Conservation (phyloP, 2,329 filamentous ascomycete species). For the Chrysosphaeria jannelii region DNA sequence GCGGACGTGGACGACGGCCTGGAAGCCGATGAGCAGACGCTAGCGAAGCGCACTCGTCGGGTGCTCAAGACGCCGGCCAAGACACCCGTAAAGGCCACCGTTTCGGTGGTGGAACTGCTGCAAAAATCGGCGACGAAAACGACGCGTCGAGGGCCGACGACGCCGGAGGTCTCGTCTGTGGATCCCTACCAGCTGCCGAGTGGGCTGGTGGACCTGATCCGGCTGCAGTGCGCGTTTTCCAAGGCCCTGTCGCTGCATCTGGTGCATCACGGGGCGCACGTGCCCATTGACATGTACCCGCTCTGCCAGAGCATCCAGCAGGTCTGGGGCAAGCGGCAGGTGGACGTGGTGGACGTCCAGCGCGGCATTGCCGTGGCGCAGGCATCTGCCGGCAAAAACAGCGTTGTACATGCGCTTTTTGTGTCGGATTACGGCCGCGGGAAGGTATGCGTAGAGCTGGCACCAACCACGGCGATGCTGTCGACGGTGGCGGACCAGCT, state of each 20-base stretch:
- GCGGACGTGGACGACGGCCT: slow-evolving; percentile 1
- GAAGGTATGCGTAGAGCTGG: slow-evolving; percentile 24
- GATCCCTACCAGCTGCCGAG: slow-evolving; percentile 15
- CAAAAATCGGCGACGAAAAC: slow-evolving; percentile 2
- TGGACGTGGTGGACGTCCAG: slow-evolving; percentile 33
- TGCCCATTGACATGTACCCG: slow-evolving; percentile 30
- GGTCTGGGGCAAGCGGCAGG: slow-evolving; percentile 41
- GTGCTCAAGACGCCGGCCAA: background rate
- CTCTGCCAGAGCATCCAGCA: slow-evolving; percentile 31
- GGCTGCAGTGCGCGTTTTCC: slow-evolving; percentile 34
- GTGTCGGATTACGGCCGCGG: slow-evolving; percentile 13
- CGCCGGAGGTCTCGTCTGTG: slow-evolving; percentile 4
- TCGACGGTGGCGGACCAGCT: slow-evolving; percentile 14
- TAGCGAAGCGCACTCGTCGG: slow-evolving; percentile 3
- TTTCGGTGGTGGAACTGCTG: slow-evolving; percentile 5
- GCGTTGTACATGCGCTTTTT: slow-evolving; percentile 8
- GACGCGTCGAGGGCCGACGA: slow-evolving; percentile 11
- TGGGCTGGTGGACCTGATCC: slow-evolving; percentile 26
- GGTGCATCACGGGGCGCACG: slow-evolving; percentile 31
- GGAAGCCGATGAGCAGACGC: background rate
- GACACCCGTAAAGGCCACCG: slow-evolving; percentile 2
- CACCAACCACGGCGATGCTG: slow-evolving; percentile 11
- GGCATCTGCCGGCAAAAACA: background rate
- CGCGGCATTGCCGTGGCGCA: slow-evolving; percentile 27
- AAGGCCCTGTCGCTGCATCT: slow-evolving; percentile 37